Evolutionary conservation across 495 filamentous ascomycete species (phyloP).

Genomic region (Friedmanniomyces simplex): DNA sequence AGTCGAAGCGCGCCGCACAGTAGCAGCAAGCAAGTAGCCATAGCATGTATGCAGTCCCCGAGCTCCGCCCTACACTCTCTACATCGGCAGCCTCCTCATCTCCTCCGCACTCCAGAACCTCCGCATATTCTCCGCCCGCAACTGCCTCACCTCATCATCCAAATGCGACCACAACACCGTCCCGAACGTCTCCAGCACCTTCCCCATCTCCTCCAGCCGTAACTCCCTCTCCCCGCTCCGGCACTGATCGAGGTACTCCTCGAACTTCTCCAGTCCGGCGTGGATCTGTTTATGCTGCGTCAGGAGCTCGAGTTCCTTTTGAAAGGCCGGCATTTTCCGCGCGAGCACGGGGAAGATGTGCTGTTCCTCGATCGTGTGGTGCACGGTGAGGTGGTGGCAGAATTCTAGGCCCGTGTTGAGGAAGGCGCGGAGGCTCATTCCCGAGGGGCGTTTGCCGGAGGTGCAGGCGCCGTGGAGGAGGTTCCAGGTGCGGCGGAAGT

Average conservation of each 20-base stretch:
- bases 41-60: neutral
- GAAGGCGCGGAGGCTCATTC: constrained; percentile 54
- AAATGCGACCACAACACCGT: constrained; percentile 35
- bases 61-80: neutral
- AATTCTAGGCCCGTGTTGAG: constrained; percentile 55
- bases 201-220: constrained; percentile 55
- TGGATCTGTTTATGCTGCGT: constrained; percentile 79
- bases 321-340: constrained; percentile 71
- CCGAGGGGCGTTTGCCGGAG: constrained; percentile 41
- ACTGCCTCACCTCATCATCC: constrained; percentile 33
- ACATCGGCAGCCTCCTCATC: constrained; percentile 52
- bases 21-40: neutral
- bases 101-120: constrained; percentile 71
- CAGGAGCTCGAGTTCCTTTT: constrained; percentile 52
- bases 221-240: constrained; percentile 55
- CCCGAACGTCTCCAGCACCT: constrained; percentile 54
- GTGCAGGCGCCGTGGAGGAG: constrained; percentile 51
- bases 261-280: constrained; percentile 61
- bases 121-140: constrained; percentile 70
- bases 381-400: constrained; percentile 54
- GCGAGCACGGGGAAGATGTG: constrained; percentile 74
- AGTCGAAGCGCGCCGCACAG: constrained; percentile 16
- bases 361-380: constrained; percentile 78
- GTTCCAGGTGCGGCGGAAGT: constrained; percentile 67
- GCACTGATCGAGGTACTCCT: constrained; percentile 57